These are phyloP conservation scores for Aspergillus puulaauensis DNA, from an alignment of 2,329 filamentous ascomycete genomes.

Conservation along the genomic window DNA sequence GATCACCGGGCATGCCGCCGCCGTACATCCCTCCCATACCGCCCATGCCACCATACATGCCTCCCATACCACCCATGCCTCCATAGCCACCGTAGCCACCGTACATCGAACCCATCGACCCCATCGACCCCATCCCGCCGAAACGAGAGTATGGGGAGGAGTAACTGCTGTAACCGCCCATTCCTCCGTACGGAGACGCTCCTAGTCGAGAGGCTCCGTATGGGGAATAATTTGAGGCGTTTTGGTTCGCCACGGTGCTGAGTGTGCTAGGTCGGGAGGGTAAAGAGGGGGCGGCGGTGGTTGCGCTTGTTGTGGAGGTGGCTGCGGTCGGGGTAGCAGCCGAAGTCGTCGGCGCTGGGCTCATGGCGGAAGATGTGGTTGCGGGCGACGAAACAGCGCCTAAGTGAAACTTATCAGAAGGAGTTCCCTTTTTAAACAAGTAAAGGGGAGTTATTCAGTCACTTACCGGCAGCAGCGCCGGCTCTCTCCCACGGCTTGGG, in stretches of 20 bases:
- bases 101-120: background rate
- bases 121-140: conserved; percentile 44
- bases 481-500: conserved; percentile 96
- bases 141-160: conserved; percentile 58
- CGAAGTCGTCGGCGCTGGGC: conserved; percentile 26
- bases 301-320: conserved; percentile 43
- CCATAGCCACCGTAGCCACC: background rate
- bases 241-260: conserved; percentile 78
- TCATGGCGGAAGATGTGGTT: conserved; percentile 34
- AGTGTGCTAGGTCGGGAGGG: conserved; percentile 80
- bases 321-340: conserved; percentile 37
- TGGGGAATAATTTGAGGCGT: conserved; percentile 76
- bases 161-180: conserved; percentile 52
- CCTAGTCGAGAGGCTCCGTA: conserved; percentile 59
- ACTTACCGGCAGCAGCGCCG: conserved; percentile 59
- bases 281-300: conserved; percentile 62
- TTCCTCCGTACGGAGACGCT: conserved; percentile 49
- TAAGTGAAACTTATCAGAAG: conserved; percentile 7
- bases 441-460: conserved; percentile 25
- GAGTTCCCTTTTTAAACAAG: background rate
- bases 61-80: background rate
- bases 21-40: conserved; percentile 18
- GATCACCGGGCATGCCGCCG: conserved; percentile 55
- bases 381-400: conserved; percentile 28
- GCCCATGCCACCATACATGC: background rate